phyloP scores from a whole-genome alignment of 2,329 filamentous ascomycete species.

The Colletotrichum sp. region DNA sequence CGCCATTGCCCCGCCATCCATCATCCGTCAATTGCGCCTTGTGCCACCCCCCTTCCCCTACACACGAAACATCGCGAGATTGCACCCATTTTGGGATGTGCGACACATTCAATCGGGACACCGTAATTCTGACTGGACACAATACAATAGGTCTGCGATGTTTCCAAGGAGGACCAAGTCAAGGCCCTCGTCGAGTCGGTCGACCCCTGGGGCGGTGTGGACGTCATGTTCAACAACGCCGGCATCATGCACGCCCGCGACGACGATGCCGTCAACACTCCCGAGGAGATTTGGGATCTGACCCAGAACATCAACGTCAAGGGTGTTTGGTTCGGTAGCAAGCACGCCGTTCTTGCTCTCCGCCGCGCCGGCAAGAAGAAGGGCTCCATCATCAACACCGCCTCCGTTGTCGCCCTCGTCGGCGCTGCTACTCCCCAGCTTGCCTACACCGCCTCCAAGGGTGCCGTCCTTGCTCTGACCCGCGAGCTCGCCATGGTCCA shows the following conservation, averaged over 20 bases:
- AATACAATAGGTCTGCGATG: conserved; percentile 60
- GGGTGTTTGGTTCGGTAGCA: conserved; percentile 96
- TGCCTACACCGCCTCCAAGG: conserved; percentile 94
- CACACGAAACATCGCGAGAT: neutral
- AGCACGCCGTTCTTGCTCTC: conserved; percentile 85
- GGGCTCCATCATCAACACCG: conserved; percentile 90
- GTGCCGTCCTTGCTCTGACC: conserved; percentile 88
- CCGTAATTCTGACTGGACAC: neutral
- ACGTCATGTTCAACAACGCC: conserved; percentile 97
- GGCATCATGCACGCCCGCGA: conserved; percentile 93
- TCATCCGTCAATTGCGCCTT: neutral
- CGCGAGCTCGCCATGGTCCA: conserved; percentile 92
- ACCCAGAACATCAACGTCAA: conserved; percentile 97
- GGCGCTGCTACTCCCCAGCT: conserved; percentile 88
- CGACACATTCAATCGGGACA: neutral
- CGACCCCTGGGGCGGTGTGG: conserved; percentile 85
- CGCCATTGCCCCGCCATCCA: conserved; percentile 11
- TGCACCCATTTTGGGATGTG: neutral
- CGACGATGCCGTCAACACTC: conserved; percentile 80
- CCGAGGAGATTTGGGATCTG: conserved; percentile 91
- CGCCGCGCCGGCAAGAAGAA: conserved; percentile 79
- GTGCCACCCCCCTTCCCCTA: neutral
- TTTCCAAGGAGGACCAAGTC: conserved; percentile 84
- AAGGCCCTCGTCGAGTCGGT: conserved; percentile 75
- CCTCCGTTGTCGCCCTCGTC: conserved; percentile 85